Base-by-base conservation (phyloP, 768 basidiomycete species). In the Serendipita sp. region DNA sequence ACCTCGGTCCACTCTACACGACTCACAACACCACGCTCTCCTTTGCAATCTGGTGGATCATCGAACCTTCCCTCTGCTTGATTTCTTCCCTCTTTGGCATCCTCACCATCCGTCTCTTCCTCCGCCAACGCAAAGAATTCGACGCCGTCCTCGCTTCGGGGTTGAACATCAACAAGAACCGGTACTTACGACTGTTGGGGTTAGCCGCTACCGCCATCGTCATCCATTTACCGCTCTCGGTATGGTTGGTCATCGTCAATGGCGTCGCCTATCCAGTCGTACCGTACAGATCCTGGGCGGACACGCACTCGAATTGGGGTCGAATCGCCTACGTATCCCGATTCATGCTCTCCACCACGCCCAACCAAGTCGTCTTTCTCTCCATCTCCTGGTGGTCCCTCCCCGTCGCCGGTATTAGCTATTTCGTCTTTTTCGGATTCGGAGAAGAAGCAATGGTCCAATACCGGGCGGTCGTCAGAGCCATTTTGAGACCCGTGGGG, bases 351-450 rank as follows among this genome's bases (percentile, higher is more conserved):
- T 5, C 5, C 37, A 4, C 4, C 1, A 8, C 8, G 2, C 56
- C 56, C 0, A 35, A 37, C 28, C 16, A 34, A n/a, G 34, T 30
- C 28, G n/a, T 38, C 18, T 3, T 30, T 18, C 16, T 68, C 32
- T 44, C 54, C 34, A 24, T 80, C 41, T 75, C 71, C 3, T 78
- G 83, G 62, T 83, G 83, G 83, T 63, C 75, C 24, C 68, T 75
- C 16, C 67, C 81, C 4, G 66, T 77, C 38, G 80, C 78, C 68
- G 79, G 82, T 2, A 71, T 85, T 65, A 11, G 80, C 46, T 86
- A 87, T 75, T 87, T 86, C 69, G 72, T 71, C n/a, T 81, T 84
- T 75, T 87, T 88, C 69, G 85, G 84, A 1, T 80, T 85, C 62
- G 81, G 80, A 8, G 77, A 79, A 32, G 86, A 86, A 70, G 83